A percentile compares a stretch with the other conserved stretches of the same genome.
Conservation (phyloP, 2,329 filamentous ascomycete genomes). For the Immersiporthe knoxdaviesiana region DNA sequence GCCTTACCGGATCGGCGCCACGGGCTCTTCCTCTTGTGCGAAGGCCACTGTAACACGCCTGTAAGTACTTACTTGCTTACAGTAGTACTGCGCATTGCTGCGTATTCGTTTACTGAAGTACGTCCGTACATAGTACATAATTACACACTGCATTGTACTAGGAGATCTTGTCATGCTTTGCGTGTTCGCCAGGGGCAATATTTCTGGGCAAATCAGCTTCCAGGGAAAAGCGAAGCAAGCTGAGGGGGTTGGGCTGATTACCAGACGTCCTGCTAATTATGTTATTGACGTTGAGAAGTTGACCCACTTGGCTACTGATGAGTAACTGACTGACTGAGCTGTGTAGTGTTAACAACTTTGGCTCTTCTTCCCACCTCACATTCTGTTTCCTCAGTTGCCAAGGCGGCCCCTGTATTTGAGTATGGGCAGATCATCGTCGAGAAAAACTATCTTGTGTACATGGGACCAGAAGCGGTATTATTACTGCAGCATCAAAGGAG, state of each 20-base stretch:
- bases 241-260: not conserved
- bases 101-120: slow-evolving; percentile 3
- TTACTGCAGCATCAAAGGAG: too few species aligned
- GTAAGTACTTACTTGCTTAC: too few species aligned
- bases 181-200: not conserved
- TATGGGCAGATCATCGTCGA: not conserved
- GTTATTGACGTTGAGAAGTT: too few species aligned
- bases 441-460: not conserved
- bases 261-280: not conserved
- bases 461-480: not conserved
- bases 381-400: too few species aligned
- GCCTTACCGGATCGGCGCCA: not conserved
- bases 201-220: not conserved
- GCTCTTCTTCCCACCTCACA: too few species aligned
- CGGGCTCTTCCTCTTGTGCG: not conserved
- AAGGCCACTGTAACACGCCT: not conserved
- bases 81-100: not conserved
- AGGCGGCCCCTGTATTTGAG: too few species aligned
- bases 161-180: not conserved
- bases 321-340: too few species aligned
- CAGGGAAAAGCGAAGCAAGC: too few species aligned
- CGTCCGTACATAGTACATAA: not conserved
- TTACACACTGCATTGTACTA: too few species aligned
- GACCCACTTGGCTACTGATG: too few species aligned
- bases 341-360: too few species aligned